Conservation (phyloP, 2,329 filamentous ascomycete genomes). For the Endoconidiophora polonica region DNA sequence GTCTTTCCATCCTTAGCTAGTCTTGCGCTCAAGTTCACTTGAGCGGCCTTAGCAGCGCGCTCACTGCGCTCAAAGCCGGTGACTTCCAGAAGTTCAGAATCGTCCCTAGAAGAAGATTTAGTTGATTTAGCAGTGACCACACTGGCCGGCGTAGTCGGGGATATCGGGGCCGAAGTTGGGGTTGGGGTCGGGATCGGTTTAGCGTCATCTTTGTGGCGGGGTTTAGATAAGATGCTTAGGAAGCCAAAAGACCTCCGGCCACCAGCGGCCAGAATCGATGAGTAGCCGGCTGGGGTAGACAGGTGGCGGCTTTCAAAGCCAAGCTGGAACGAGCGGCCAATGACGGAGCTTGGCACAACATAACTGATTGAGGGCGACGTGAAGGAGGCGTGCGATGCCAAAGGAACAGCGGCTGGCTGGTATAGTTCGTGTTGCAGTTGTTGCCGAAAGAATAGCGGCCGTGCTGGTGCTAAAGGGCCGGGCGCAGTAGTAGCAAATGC, state of each 20-base stretch:
- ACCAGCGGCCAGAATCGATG: not conserved
- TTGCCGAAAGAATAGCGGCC: no score
- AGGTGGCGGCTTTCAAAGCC: no score
- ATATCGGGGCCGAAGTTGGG: not conserved
- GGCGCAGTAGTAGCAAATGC: not conserved
- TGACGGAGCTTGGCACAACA: no score
- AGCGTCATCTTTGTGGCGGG: not conserved
- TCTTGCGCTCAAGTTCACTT: constrained; percentile 77
- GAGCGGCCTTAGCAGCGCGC: constrained; percentile 69
- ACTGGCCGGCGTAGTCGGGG: not conserved
- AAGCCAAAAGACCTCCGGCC: constrained; percentile 2
- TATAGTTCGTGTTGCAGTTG: no score
- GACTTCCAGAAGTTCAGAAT: constrained; percentile 26
- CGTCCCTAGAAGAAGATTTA: constrained; percentile 15
- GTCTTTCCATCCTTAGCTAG: constrained; percentile 64
- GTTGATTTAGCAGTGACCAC: constrained; percentile 4
- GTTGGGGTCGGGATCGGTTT: constrained; percentile 2
- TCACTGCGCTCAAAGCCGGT: constrained; percentile 50
- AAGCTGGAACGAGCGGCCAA: no score
- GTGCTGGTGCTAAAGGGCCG: no score
- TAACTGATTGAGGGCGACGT: no score
- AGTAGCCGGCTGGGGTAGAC: not conserved
- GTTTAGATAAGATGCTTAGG: not conserved
- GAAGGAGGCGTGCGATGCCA: no score
- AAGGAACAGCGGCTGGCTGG: no score